These are phyloP conservation scores for Cymbopogon citratus DNA, from an alignment of 176 grass and related monocot species.

Conservation along the genomic window DNA sequence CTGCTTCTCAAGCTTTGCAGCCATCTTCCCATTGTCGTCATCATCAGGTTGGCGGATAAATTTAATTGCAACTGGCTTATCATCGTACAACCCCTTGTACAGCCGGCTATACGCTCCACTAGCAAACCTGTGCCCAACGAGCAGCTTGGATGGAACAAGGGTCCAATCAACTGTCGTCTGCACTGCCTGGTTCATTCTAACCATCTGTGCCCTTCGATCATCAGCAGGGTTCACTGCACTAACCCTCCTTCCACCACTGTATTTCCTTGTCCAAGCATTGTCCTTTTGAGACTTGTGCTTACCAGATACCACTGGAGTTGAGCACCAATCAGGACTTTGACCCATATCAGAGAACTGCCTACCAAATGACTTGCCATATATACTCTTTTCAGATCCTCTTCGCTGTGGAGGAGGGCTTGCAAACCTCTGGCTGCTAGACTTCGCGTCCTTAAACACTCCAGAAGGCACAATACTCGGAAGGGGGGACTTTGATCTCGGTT, in stretches of 20 bases:
- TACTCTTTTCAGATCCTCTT: conserved; percentile 51
- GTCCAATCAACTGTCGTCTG: conserved; percentile 50
- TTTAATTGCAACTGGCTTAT: conserved; percentile 69
- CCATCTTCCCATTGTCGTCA: conserved; percentile 50
- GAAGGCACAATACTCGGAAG: conserved; percentile 33
- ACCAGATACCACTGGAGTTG: neutral
- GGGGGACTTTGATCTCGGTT: conserved; percentile 45
- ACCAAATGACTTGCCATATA: conserved; percentile 48
- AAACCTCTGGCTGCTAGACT: conserved; percentile 43
- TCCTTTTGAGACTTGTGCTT: conserved; percentile 38
- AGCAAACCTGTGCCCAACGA: conserved; percentile 54
- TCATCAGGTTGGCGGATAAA: conserved; percentile 56
- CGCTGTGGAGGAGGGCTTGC: conserved; percentile 55
- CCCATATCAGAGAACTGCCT: conserved; percentile 25
- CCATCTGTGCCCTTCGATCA: conserved; percentile 7
- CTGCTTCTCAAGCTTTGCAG: conserved; percentile 52
- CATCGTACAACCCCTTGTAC: conserved; percentile 61
- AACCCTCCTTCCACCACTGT: conserved; percentile 42
- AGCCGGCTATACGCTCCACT: conserved; percentile 56
- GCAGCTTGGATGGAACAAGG: conserved; percentile 48
- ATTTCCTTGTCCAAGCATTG: conserved; percentile 28
- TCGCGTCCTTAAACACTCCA: conserved; percentile 49
- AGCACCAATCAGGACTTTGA: conserved; percentile 21
- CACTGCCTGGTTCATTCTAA: conserved; percentile 36
- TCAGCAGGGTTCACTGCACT: conserved; percentile 35